A percentile compares a stretch with the other conserved stretches of the same genome.
phyloP scores from a whole-genome alignment of 1,284 basidiomycete genomes.

The Boletus semigastroideus region DNA sequence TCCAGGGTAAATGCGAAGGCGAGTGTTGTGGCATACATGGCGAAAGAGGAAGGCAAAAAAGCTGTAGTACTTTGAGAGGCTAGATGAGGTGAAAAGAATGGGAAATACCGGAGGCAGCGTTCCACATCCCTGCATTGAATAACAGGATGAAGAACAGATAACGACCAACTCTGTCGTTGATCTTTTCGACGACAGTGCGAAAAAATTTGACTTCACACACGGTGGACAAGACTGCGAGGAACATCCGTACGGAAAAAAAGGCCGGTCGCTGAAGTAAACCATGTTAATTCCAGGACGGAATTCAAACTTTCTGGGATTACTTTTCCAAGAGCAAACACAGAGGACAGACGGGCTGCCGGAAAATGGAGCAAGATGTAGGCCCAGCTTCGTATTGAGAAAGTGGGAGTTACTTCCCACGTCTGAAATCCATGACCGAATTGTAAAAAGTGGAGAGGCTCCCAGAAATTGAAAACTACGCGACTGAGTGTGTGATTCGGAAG shows the following conservation, averaged over 20 bases:
- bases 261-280: constrained; percentile 59
- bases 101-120: constrained; percentile 70
- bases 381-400: constrained; percentile 92
- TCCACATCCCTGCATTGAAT: constrained; percentile 93
- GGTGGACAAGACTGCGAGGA: constrained; percentile 74
- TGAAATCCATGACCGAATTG: constrained; percentile 87
- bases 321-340: constrained; percentile 49
- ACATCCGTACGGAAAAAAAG: constrained; percentile 88
- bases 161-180: constrained; percentile 88
- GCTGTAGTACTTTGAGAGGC: constrained; percentile 45
- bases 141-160: constrained; percentile 88
- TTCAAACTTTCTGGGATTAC: constrained; percentile 32
- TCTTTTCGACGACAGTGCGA: constrained; percentile 74
- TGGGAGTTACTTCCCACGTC: constrained; percentile 96
- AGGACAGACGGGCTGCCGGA: constrained; percentile 50
- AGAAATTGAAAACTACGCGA: constrained; percentile 92
- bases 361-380: constrained; percentile 84
- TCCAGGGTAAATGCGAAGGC: constrained; percentile 79
- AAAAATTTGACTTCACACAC: constrained; percentile 86
- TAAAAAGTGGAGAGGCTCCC: constrained; percentile 95
- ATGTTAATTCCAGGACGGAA: constrained; percentile 7
- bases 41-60: constrained; percentile 92
- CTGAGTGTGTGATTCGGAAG: neutral
- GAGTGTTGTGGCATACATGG: constrained; percentile 88
- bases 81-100: neutral